A percentile compares a stretch with the other conserved stretches of the same genome.
These are phyloP conservation scores for Monascus ruber DNA, from an alignment of 2,329 filamentous ascomycete genomes.

Conservation along the genomic window DNA sequence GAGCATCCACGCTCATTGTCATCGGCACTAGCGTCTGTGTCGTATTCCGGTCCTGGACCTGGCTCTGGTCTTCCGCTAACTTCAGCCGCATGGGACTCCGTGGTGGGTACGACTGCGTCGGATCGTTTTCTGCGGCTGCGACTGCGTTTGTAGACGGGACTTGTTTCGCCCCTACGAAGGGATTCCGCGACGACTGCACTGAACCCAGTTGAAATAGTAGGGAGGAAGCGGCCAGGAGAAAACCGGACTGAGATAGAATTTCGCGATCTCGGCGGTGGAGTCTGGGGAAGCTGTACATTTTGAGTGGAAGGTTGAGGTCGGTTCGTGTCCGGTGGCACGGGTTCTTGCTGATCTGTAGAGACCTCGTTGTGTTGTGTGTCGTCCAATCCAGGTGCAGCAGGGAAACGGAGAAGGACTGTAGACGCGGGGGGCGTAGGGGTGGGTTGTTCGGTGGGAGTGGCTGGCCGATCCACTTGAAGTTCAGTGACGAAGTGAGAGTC, in stretches of 20 bases:
- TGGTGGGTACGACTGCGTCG: constrained; percentile 14
- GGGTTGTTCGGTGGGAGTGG: constrained; percentile 15
- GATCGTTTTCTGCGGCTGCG: constrained; percentile 17
- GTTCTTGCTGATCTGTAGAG: constrained; percentile 7
- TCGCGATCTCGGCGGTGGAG: constrained; percentile 27
- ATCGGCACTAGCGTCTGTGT: constrained; percentile 1
- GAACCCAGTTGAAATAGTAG: constrained; percentile 49
- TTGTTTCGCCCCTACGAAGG: constrained; percentile 45
- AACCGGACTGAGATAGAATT: constrained; percentile 42
- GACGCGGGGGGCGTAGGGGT: constrained; percentile 13
- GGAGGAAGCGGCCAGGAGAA: constrained; percentile 47
- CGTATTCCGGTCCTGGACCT: constrained; percentile 7
- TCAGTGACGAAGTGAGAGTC: constrained; percentile 7
- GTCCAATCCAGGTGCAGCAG: constrained; percentile 25
- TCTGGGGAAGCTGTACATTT: constrained; percentile 22
- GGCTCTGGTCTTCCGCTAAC: constrained; percentile 6
- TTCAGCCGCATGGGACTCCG: constrained; percentile 6
- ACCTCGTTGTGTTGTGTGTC: constrained; percentile 8
- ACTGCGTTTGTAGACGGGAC: constrained; percentile 16
- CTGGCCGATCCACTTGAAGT: constrained; percentile 12
- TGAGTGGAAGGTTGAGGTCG: constrained; percentile 11
- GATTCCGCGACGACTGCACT: constrained; percentile 55
- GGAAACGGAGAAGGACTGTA: constrained; percentile 27
- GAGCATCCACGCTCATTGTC: neutral
- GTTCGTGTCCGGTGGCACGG: constrained; percentile 9